These are phyloP conservation scores for Tetradesmus lagerheimii DNA, from an alignment of 139 green algal genomes.

Conservation along the genomic window DNA sequence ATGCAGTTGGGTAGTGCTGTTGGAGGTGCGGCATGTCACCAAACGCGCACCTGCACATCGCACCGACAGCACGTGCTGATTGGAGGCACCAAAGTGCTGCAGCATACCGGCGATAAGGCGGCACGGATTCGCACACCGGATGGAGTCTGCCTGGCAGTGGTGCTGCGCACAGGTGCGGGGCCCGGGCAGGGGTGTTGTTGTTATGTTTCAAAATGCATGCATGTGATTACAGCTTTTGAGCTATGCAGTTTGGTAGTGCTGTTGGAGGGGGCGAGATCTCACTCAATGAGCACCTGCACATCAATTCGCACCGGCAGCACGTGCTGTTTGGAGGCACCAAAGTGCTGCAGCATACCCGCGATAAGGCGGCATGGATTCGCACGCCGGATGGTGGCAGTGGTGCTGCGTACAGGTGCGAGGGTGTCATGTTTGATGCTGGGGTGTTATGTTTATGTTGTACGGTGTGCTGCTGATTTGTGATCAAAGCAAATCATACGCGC, in stretches of 20 bases:
- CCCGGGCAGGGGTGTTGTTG: too few relatives aligned
- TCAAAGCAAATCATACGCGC: too few relatives aligned
- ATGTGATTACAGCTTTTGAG: too few relatives aligned
- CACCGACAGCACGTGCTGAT: conserved; percentile 94
- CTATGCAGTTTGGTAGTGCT: too few relatives aligned
- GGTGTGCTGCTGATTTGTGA: too few relatives aligned
- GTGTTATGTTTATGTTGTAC: too few relatives aligned
- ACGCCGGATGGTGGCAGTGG: conserved; percentile 92
- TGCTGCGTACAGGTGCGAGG: conserved; percentile 88
- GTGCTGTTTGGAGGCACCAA: conserved; percentile 97
- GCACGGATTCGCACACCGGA: conserved; percentile 85
- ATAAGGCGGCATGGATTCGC: conserved; percentile 71
- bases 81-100: conserved; percentile 94
- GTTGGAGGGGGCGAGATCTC: conserved; percentile 6
- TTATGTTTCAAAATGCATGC: too few relatives aligned
- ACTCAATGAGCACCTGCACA: conserved; percentile 60
- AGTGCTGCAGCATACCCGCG: conserved; percentile 86
- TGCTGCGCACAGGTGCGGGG: conserved; percentile 85
- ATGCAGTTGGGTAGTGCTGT: too few relatives aligned
- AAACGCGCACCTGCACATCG: conserved; percentile 66
- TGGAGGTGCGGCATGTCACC: conserved; percentile 4
- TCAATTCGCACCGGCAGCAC: conserved; percentile 86
- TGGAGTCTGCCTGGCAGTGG: conserved; percentile 90
- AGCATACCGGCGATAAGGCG: conserved; percentile 78
- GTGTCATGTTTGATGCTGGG: too few relatives aligned